Evolutionary conservation across 306 rosid genomes (phyloP).

Genomic region (Quercus alba): DNA sequence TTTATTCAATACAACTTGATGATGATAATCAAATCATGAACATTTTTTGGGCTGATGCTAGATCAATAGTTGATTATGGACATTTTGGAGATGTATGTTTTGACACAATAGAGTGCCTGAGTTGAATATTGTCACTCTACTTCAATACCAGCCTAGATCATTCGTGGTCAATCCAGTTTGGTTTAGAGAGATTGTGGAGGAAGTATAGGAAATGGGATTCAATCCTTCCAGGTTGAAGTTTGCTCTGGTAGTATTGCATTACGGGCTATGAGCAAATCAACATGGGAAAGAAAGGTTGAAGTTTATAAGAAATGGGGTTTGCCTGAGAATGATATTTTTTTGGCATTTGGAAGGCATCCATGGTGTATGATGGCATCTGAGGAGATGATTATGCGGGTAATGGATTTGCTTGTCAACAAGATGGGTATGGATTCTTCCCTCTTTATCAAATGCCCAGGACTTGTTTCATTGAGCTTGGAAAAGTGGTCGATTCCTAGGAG

Average conservation of each 20-base stretch:
- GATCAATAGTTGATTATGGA: too few relatives aligned
- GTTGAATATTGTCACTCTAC: neutral
- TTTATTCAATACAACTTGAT: too few relatives aligned
- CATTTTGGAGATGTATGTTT: too few relatives aligned
- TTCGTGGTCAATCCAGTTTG: neutral
- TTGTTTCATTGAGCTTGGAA: constrained; percentile 29
- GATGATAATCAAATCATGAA: too few relatives aligned
- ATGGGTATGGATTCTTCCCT: constrained; percentile 33
- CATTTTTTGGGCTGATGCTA: too few relatives aligned
- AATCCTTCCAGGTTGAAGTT: constrained; percentile 7
- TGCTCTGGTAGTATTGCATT: constrained; percentile 18
- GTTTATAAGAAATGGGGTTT: constrained; percentile 46
- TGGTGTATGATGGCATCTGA: constrained; percentile 35
- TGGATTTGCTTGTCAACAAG: constrained; percentile 31
- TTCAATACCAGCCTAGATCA: constrained; percentile 7
- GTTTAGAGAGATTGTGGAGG: constrained; percentile 21
- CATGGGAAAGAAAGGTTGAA: constrained; percentile 30
- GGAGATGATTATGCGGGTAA: constrained; percentile 16
- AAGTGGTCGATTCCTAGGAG: constrained; percentile 36
- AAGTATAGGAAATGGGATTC: constrained; percentile 28
- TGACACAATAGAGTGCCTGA: constrained; percentile 14
- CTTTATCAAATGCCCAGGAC: constrained; percentile 9
- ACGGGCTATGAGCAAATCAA: neutral
- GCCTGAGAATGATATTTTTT: constrained; percentile 17
- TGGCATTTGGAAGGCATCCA: constrained; percentile 28